phyloP scores from a whole-genome alignment of 2,329 filamentous ascomycete species.

The Fusarium vanettenii region DNA sequence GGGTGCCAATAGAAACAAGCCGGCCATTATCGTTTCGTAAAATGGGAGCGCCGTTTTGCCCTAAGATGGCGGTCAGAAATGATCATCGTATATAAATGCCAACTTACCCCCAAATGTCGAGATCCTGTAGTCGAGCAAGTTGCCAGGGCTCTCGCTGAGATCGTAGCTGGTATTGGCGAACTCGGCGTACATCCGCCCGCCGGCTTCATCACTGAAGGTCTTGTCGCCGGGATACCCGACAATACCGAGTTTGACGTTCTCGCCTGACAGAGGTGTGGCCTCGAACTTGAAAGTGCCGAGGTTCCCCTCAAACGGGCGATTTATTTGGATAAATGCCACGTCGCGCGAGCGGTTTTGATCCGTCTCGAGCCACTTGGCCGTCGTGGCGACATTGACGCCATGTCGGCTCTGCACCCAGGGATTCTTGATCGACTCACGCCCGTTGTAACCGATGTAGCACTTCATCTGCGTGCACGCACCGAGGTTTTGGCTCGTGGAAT shows the following conservation, averaged over 20 bases:
- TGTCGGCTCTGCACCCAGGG: background rate
- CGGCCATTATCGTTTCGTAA: conserved; percentile 18
- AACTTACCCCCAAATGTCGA: conserved; percentile 44
- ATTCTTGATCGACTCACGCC: conserved; percentile 7
- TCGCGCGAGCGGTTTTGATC: conserved; percentile 30
- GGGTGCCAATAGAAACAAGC: conserved; percentile 41
- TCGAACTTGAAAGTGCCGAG: conserved; percentile 36
- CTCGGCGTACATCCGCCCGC: conserved; percentile 50
- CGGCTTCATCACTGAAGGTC: conserved; percentile 33
- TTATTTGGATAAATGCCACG: conserved; percentile 42
- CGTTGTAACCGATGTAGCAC: conserved; percentile 50
- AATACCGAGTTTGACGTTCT: conserved; percentile 39
- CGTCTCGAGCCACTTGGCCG: conserved; percentile 34
- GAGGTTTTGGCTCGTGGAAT: conserved; percentile 33
- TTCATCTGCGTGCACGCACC: conserved; percentile 43
- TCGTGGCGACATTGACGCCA: conserved; percentile 22
- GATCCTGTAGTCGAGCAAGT: conserved; percentile 48
- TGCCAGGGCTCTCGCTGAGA: conserved; percentile 24
- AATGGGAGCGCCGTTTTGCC: conserved; percentile 45
- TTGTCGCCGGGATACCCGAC: conserved; percentile 50
- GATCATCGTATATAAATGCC: fast-evolving
- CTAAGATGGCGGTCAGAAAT: conserved; percentile 16
- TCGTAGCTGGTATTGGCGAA: conserved; percentile 39
- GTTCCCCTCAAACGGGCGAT: conserved; percentile 39
- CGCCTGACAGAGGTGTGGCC: conserved; percentile 17